Percentiles rank a stretch among this genome's conserved stretches.
phyloP scores from a whole-genome alignment of 1,139 yeast species.

The Insectozyma bohioensis region DNA sequence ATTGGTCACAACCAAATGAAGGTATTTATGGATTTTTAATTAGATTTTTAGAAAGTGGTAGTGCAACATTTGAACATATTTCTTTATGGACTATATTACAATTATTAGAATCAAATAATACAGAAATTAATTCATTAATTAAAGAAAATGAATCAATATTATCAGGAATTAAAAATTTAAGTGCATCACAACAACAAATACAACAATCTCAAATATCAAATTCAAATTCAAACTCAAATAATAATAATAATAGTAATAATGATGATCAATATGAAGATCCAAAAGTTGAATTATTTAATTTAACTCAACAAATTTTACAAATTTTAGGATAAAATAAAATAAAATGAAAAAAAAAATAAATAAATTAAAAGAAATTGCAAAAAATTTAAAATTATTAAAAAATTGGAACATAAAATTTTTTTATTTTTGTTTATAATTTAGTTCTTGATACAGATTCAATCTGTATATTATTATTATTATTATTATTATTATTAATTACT shows the following conservation, averaged over 20 bases:
- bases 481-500: no score
- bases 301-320: conserved; percentile 76
- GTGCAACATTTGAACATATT: conserved; percentile 97
- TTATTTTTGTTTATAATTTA: no score
- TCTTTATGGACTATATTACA: conserved; percentile 97
- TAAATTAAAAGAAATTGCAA: no score
- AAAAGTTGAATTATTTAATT: conserved; percentile 68
- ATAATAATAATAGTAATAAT: conserved; percentile 9
- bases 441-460: no score
- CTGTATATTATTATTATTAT: no score
- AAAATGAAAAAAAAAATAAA: no score
- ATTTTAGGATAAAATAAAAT: conserved; percentile 41
- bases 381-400: no score
- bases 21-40: conserved; percentile 85
- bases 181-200: conserved; percentile 39
- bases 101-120: conserved; percentile 82
- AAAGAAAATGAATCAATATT: conserved; percentile 61
- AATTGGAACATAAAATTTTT: no score
- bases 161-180: conserved; percentile 55
- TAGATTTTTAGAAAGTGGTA: conserved; percentile 77
- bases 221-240: conserved; percentile 8
- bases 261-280: conserved; percentile 58
- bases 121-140: conserved; percentile 62
- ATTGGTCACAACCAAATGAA: conserved; percentile 79
- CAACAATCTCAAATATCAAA: conserved; percentile 27